These are phyloP conservation scores for Cicer chorassanicum DNA, from an alignment of 306 rosid genomes.

Conservation along the genomic window DNA sequence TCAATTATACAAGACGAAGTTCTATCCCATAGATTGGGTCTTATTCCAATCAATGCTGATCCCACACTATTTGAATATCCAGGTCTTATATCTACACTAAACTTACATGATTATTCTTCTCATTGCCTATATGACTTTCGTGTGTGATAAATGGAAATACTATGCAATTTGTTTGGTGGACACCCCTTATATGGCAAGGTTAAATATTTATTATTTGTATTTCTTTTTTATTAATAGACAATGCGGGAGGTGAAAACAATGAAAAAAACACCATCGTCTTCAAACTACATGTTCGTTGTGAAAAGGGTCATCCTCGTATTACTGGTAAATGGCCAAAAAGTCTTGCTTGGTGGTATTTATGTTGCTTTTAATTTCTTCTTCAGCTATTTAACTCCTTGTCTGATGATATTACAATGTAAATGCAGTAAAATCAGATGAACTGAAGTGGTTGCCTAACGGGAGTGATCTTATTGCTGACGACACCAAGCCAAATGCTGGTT, in stretches of 20 bases:
- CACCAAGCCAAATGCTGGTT: slow-evolving; percentile 50
- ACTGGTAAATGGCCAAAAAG: slow-evolving; percentile 57
- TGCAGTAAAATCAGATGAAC: slow-evolving; percentile 75
- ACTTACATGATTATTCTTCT: slow-evolving; percentile 29
- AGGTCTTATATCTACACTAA: slow-evolving; percentile 58
- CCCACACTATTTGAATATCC: slow-evolving; percentile 86
- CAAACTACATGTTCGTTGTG: slow-evolving; percentile 71
- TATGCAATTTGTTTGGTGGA: slow-evolving; percentile 23
- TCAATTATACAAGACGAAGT: slow-evolving; percentile 93
- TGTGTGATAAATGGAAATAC: slow-evolving; percentile 20
- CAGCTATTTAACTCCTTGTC: slow-evolving; percentile 21
- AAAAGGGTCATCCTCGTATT: slow-evolving; percentile 51
- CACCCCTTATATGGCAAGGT: background rate
- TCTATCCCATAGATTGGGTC: slow-evolving; percentile 94
- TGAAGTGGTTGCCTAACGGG: slow-evolving; percentile 89
- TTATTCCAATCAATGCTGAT: slow-evolving; percentile 82
- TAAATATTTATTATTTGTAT: slow-evolving; percentile 34
- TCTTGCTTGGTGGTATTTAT: slow-evolving; percentile 16
- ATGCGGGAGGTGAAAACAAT: slow-evolving; percentile 59
- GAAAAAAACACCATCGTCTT: slow-evolving; percentile 94
- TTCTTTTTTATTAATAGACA: slow-evolving; percentile 52
- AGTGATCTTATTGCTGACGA: slow-evolving; percentile 65
- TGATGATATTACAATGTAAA: slow-evolving; percentile 42
- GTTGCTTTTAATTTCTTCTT: slow-evolving; percentile 12
- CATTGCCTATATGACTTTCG: slow-evolving; percentile 24